Evolutionary conservation across 2,329 filamentous ascomycete genomes (phyloP).

Genomic region (Alternaria conjuncta): DNA sequence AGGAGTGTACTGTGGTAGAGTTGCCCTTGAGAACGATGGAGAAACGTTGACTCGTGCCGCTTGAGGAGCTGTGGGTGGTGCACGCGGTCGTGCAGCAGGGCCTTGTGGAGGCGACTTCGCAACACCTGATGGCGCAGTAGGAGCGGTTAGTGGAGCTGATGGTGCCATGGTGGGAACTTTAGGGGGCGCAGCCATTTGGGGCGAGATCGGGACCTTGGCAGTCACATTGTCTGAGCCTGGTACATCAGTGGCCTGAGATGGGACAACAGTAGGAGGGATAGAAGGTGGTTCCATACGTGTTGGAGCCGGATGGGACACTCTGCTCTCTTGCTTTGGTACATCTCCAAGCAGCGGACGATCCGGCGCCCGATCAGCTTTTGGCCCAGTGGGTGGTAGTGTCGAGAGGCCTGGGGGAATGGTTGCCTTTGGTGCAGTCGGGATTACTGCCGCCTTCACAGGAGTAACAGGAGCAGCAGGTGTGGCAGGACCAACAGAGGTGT

Average conservation of each 20-base stretch:
- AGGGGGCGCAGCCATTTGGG: conserved; percentile 15
- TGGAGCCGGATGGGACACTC: conserved; percentile 20
- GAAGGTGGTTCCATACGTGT: conserved; percentile 32
- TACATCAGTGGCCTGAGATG: conserved; percentile 10
- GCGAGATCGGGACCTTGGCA: conserved; percentile 17
- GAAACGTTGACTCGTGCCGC: conserved; percentile 41
- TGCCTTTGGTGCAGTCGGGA: conserved; percentile 39
- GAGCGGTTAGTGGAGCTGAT: conserved; percentile 9
- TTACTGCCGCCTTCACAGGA: conserved; percentile 23
- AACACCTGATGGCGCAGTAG: conserved; percentile 12
- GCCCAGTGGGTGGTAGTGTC: conserved; percentile 49
- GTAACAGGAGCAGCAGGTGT: conserved; percentile 22
- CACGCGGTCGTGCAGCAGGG: conserved; percentile 34
- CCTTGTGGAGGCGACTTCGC: conserved; percentile 41
- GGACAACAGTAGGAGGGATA: conserved; percentile 21
- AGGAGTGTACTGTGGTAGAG: conserved; percentile 29
- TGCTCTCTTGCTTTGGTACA: conserved; percentile 25
- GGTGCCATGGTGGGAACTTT: conserved; percentile 1
- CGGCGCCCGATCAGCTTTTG: conserved; percentile 45
- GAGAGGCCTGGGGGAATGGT: conserved; percentile 47
- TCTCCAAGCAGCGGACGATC: conserved; percentile 36
- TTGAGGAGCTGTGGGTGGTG: conserved; percentile 44
- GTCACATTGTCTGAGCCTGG: conserved; percentile 19
- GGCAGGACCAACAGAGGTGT: conserved; percentile 10
- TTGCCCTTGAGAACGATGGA: conserved; percentile 40